Base-by-base conservation (phyloP, 352 stramenopile genomes). In the Aphanomyces cochlioides region DNA sequence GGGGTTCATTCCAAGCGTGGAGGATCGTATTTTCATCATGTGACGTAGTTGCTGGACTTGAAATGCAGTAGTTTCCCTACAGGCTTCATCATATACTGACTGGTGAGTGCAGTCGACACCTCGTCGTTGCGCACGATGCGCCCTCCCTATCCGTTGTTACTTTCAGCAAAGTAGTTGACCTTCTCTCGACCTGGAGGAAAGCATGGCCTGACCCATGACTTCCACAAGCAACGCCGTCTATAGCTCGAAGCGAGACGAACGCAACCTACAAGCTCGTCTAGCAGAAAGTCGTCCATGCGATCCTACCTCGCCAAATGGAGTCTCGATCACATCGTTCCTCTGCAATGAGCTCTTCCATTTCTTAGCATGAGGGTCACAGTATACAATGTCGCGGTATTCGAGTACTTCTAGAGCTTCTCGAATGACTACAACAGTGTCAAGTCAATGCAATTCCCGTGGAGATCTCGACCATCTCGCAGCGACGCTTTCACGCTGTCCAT, bases 191-290 rank as follows among this genome's bases (percentile, higher is more conserved):
- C 61, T 77, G 57, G 66, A 92, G 56, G 66, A 85, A 92, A 0
- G 73, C 77, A 7, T 73, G 75, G 4, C 75, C 80, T 36, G 68
- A 36, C 3, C 67, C 58, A 56, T 88, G 82, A 7, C 77, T 75
- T 59, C 84, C 88, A 34, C 89, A 72, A 15, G 90, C 73, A 28
- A 76, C 78, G 40, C 84, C 84, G 73, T 92, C 84, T 37, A 69
- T 73, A 39, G 64, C 76, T 19, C 80, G 76, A 58, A 86, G 69
- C 21, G 79, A 40, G 38, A 85, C 43, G 45, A 71, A 87, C 57
- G 68, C 67, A 45, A 85, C 74, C 82, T 84, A 58, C 39, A 72
- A 21, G n/a, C 64, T 50, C 28, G 34, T 7, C 39, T 47, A 10
- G 38, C 12, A 60, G 4, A 1, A 56, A 7, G 50, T 7, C 2